These are phyloP conservation scores for Penicillium sp. DNA, from an alignment of 2,329 filamentous ascomycete genomes.

Conservation along the genomic window DNA sequence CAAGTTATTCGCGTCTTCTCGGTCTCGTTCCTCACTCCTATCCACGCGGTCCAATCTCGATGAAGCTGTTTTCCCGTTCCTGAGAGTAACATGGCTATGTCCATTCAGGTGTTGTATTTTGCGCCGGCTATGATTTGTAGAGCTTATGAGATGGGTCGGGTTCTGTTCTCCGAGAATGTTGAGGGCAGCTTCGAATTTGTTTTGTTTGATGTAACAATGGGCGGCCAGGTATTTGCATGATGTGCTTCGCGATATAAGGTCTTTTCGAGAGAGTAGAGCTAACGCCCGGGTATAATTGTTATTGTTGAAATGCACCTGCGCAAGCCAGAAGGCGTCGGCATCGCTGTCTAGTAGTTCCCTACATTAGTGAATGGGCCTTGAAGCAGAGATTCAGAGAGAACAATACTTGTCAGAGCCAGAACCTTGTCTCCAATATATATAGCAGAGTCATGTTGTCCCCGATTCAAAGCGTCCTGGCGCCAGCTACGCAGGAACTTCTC, in stretches of 20 bases:
- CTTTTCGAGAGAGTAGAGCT: constrained; percentile 76
- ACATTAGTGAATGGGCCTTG: constrained; percentile 12
- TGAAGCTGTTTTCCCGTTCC: constrained; percentile 43
- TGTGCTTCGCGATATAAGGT: constrained; percentile 74
- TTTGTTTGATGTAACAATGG: constrained; percentile 91
- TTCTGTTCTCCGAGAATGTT: constrained; percentile 85
- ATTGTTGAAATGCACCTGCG: constrained; percentile 94
- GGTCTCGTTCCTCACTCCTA: constrained; percentile 57
- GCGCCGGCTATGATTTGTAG: constrained; percentile 57
- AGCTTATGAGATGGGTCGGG: constrained; percentile 79
- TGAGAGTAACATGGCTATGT: constrained; percentile 47
- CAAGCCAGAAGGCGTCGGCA: constrained; percentile 92
- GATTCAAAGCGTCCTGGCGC: constrained; percentile 92
- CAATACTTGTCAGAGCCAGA: constrained; percentile 79
- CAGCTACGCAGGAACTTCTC: constrained; percentile 90
- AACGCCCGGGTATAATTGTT: constrained; percentile 93
- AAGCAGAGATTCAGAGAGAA: not conserved
- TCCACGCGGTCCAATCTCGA: constrained; percentile 50
- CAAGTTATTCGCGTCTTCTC: constrained; percentile 69
- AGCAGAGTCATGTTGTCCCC: constrained; percentile 92
- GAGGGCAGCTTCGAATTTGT: constrained; percentile 83
- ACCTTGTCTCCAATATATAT: constrained; percentile 98
- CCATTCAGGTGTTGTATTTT: constrained; percentile 67
- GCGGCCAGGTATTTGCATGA: constrained; percentile 90
- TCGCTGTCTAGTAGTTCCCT: constrained; percentile 65